Conservation (phyloP, 2,329 filamentous ascomycete species). For the Metarhizium guizhouense region DNA sequence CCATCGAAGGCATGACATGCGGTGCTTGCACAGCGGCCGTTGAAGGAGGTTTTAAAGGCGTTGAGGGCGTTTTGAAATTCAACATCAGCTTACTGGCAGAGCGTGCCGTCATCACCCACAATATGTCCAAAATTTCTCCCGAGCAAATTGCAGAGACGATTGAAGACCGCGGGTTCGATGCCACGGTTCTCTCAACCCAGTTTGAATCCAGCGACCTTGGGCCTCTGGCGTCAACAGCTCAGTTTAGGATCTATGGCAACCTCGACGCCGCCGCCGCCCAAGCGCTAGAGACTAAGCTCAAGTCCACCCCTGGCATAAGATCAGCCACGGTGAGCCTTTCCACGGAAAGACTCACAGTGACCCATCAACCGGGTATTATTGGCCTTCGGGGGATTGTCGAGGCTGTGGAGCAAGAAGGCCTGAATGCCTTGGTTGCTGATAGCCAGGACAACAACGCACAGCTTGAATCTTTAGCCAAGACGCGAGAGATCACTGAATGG, state of each 20-base stretch:
- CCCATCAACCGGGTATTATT: slow-evolving; percentile 60
- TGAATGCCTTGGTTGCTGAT: slow-evolving; percentile 83
- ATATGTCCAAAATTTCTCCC: slow-evolving; percentile 59
- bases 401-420: slow-evolving; percentile 69
- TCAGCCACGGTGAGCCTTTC: slow-evolving; percentile 65
- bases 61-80: slow-evolving; percentile 76
- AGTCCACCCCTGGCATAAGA: slow-evolving; percentile 58
- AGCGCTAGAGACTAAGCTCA: slow-evolving; percentile 60
- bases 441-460: slow-evolving; percentile 95
- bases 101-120: slow-evolving; percentile 79
- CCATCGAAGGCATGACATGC: slow-evolving; percentile 95
- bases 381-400: slow-evolving; percentile 80
- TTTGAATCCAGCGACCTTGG: slow-evolving; percentile 47
- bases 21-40: slow-evolving; percentile 92
- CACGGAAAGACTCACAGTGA: slow-evolving; percentile 66
- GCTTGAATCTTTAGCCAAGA: slow-evolving; percentile 91
- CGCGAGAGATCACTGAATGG: slow-evolving; percentile 94
- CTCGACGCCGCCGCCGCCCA: slow-evolving; percentile 63
- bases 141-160: slow-evolving; percentile 75
- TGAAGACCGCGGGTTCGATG: slow-evolving; percentile 85
- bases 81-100: slow-evolving; percentile 94
- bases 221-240: slow-evolving; percentile 50
- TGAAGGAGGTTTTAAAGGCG: slow-evolving; percentile 67
- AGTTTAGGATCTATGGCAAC: slow-evolving; percentile 79
- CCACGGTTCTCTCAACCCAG: slow-evolving; percentile 69